Evolutionary conservation across 768 basidiomycete genomes (phyloP), one percentile per base, ranked within the genome.

Genomic region (Termitomyces sp.): DNA sequence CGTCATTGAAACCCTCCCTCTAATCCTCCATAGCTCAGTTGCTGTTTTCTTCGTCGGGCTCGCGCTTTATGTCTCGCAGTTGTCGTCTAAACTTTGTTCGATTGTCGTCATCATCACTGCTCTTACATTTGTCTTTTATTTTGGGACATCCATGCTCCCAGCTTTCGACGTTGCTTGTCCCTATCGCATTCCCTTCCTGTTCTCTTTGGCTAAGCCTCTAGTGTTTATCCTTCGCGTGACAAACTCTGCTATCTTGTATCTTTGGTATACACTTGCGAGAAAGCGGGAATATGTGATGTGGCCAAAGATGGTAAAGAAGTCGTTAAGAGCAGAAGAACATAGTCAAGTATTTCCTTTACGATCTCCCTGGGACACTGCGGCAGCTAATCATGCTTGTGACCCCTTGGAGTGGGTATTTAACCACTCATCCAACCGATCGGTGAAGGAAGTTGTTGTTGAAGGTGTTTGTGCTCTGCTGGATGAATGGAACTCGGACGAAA

Each of bases 31-130:
- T 16, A 20, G 54, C 22, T 60, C 63, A 13, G 59, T 64, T 9
- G 40, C 52, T 18, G 30, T 64, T 45, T 75, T 64, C 33, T 50
- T 63, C 24, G 28, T 55, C 11, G 63, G 66, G 16, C 66, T 70
- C 3, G 55, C 54, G 9, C 46, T 58, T 8, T 58, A 54, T 49
- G 45, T 48, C 6, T 54, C 52, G 7, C 40, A 46, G 26, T n/a
- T 58, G 26, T 56, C 48, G 2, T 18, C 20, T 13, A 30, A 30
- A 5, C 32, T 56, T 11, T 41, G 40, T 11, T 20, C 9, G 5
- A 13, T 43, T 18, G 28, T 56, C 5, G 10, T 24, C 20, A 7
- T 43, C 16, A 43, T 56, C 32, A 33, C 40, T 7, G 35, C 28
- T 40, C 22, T 56, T n/a, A 49, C 47, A 18, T 56, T 56, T 9